Conservation (phyloP, 2,329 filamentous ascomycete species). For the Chrysosporium keratinophilum region DNA sequence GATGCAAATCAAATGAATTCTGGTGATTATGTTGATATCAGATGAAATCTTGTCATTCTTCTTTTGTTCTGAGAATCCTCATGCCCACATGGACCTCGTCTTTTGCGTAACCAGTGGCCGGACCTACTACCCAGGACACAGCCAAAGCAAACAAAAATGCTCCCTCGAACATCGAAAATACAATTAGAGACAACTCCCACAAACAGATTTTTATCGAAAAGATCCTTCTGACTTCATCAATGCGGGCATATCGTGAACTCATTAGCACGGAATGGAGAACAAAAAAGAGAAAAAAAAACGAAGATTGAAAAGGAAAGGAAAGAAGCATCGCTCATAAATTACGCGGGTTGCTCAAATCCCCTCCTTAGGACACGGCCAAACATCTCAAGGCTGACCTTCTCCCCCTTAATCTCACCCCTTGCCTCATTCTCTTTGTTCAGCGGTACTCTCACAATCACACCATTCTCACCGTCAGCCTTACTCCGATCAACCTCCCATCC, state of each 20-base stretch:
- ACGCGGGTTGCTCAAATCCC: conserved; percentile 74
- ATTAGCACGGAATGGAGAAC: not conserved
- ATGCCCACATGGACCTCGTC: not conserved
- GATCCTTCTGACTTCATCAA: conserved; percentile 5
- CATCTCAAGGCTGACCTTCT: conserved; percentile 61
- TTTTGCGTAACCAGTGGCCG: not conserved
- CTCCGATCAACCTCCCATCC: conserved; percentile 70
- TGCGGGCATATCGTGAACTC: not conserved
- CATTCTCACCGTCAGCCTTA: conserved; percentile 24
- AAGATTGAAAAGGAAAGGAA: conserved; percentile 9
- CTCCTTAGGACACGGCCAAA: conserved; percentile 60
- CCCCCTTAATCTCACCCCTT: conserved; percentile 85
- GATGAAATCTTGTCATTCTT: not conserved
- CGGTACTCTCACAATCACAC: conserved; percentile 59
- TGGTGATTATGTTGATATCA: not conserved
- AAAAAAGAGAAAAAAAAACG: conserved; percentile 12
- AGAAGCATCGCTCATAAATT: conserved; percentile 20
- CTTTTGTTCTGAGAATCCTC: not conserved
- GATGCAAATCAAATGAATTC: not conserved
- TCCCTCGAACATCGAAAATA: conserved; percentile 15
- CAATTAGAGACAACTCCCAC: conserved; percentile 8
- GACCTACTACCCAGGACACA: not conserved
- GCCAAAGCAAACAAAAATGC: not conserved
- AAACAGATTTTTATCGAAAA: not conserved
- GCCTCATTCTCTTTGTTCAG: conserved; percentile 96